Base-by-base conservation (phyloP, 169 alveolate species). In the Eimeria nieschulzi region DNA sequence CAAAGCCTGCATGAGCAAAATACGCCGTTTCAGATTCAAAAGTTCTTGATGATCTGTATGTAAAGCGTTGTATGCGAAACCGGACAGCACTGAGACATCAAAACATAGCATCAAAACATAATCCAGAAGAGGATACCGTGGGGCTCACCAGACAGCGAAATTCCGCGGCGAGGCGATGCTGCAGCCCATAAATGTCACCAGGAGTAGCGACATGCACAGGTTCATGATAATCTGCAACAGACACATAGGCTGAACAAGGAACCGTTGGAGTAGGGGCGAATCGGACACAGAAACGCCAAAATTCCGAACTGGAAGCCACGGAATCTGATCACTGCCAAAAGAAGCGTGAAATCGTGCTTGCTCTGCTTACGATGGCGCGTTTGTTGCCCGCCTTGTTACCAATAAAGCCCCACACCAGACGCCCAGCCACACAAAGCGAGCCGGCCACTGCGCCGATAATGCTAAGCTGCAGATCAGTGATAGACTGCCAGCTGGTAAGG, bases 381-480 rank as follows among this genome's bases (percentile, higher is more conserved):
- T 75, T 88, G 73, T 88, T 75, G 6, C 93, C 93, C 8, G 85
- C 66, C 39, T 83, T 83, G 63, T 76, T 83, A 33, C 93, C 93
- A 56, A 88, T 76, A 26, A 61, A 75, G 51, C 93, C 93, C 93
- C 93, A 88, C 39, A 88, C 73, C 51, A 88, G 76, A 21, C 93
- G 87, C 8, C 93, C 93, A 33, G 85, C 66, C 13, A 83, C 84
- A n/a, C 93, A 88, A 53, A 78, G 61, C 2, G 83, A 87, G 26
- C 90, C 93, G 51, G 85, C 88, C 19, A 88, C 88, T 70, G 90
- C 93, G 72, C 93, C 93, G n/a, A 88, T 56, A 21, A 61, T 59
- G 68, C 93, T 76, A 25, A 88, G 79, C 61, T 54, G 75, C 72
- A 76, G 51, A 66, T 88, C 93, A 33, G 84, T 78, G 0, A 75